Evolutionary conservation across 805 yeast species (phyloP), one percentile per base, ranked within the genome.

Genomic region (Metschnikowia lachancei): DNA sequence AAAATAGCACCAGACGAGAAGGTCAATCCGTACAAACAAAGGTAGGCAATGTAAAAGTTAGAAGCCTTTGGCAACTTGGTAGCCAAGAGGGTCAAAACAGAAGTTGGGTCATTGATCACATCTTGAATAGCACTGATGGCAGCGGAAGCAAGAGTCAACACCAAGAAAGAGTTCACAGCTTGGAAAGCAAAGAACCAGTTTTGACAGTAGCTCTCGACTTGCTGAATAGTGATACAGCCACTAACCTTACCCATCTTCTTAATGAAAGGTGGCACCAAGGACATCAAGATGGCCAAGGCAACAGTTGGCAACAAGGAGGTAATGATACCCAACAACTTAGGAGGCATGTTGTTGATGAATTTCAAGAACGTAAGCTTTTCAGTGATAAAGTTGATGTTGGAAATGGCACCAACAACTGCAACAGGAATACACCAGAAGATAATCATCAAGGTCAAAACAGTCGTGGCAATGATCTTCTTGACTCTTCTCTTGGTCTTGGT

Each of bases 401-500:
- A 92, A 53, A 94, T 84, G 57, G 82, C 78, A 79, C 98, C 98
- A 42, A 92, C 96, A 59, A 89, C 90, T n/a, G 97, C 96, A 33
- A 92, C 97, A 9, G 99, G 99, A 57, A 92, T 82, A 36, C 96
- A 83, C 98, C 98, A 92, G 69, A 90, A 89, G 39, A 92, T 79
- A 51, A 92, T 81, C 66, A 84, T 70, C 48, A 80, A 58, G 20
- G 86, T 80, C 59, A 86, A 73, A 41, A 89, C 69, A 13, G 87
- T 72, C 45, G 72, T 74, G 1, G 95, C 92, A 44, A 77, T 69
- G 19, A 77, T 46, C 47, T 73, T 75, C 69, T 82, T 84, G 18
- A 77, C 51, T 36, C 75, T 62, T 65, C 96, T 81, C 59, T 75
- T 76, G 51, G 69, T 67, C 63, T 80, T 75, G 10, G 79, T 69